Percentiles rank a stretch among this genome's conserved stretches.
These are phyloP conservation scores for Anthoceros angustus DNA, from an alignment of 225 moss, liverwort and hornwort genomes.

Conservation along the genomic window DNA sequence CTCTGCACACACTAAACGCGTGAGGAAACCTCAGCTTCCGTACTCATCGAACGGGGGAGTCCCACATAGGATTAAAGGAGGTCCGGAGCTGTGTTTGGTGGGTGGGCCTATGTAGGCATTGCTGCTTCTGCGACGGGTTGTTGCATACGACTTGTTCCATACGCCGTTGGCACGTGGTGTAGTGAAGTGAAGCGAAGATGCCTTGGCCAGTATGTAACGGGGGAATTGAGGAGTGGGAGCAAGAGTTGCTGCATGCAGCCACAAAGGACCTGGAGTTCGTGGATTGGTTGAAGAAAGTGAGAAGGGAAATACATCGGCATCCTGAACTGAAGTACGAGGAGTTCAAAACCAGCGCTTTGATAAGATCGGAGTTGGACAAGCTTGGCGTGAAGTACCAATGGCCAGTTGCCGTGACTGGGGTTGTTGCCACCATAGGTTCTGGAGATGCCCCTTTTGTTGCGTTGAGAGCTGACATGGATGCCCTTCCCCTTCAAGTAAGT, in stretches of 20 bases:
- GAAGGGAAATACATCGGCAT: neutral
- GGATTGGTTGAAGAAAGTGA: neutral
- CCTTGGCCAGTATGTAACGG: no score
- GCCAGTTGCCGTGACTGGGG: neutral
- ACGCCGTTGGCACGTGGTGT: no score
- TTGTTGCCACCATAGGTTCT: neutral
- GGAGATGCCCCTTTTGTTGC: neutral
- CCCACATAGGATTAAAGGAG: no score
- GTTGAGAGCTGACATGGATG: neutral
- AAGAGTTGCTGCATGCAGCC: neutral
- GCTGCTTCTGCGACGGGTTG: no score
- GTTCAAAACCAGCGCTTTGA: neutral
- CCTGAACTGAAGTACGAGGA: conserved; percentile 1
- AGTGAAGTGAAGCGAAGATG: no score
- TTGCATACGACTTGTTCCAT: no score
- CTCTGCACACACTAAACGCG: no score
- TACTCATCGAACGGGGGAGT: no score
- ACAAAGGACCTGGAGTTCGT: neutral
- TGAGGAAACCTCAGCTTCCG: no score
- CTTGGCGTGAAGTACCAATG: neutral
- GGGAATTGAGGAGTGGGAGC: no score
- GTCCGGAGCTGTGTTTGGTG: no score
- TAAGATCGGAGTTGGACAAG: neutral
- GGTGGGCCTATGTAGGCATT: no score
- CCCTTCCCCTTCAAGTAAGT: conserved; percentile 1